Evolutionary conservation across 371 early-diverging fungal species (phyloP).

Genomic region (Batkoa obscura): DNA sequence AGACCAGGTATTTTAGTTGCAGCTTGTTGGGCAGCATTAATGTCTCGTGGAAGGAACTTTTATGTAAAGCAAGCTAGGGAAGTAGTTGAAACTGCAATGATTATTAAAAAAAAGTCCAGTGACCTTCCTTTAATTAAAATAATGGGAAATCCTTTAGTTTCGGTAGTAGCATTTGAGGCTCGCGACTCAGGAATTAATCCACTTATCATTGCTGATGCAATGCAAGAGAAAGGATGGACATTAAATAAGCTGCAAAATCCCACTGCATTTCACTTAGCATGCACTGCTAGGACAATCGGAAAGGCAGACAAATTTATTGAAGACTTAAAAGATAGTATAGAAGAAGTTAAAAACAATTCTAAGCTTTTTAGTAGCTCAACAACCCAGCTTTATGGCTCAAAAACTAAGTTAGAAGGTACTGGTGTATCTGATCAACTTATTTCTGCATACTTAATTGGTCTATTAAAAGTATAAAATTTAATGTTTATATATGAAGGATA

Average conservation of each 20-base stretch:
- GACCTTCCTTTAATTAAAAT: slow-evolving; percentile 55
- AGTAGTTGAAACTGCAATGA: slow-evolving; percentile 56
- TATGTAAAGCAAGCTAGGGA: slow-evolving; percentile 63
- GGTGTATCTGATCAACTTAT: not conserved
- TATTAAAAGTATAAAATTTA: not conserved
- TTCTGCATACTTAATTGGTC: not conserved
- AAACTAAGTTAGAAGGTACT: not conserved
- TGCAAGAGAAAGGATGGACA: slow-evolving; percentile 61
- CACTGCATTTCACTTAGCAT: slow-evolving; percentile 73
- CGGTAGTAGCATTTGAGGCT: slow-evolving; percentile 77
- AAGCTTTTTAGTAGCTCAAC: not conserved
- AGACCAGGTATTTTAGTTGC: slow-evolving; percentile 86
- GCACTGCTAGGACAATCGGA: slow-evolving; percentile 58
- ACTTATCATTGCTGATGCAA: slow-evolving; percentile 64
- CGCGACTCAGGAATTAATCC: slow-evolving; percentile 35
- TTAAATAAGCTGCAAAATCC: slow-evolving; percentile 79
- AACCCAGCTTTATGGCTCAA: not conserved
- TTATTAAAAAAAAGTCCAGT: slow-evolving; percentile 29
- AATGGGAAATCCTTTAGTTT: slow-evolving; percentile 64
- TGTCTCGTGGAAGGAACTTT: slow-evolving; percentile 69
- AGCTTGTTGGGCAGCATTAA: slow-evolving; percentile 87
- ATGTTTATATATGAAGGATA: too few relatives aligned
- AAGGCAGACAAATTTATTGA: slow-evolving; percentile 49
- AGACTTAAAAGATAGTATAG: slow-evolving; percentile 41
- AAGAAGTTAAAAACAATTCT: slow-evolving; percentile 4